A percentile compares a stretch with the other conserved stretches of the same genome.
These are phyloP conservation scores for Pholiota molesta DNA, from an alignment of 768 basidiomycete genomes.

Conservation along the genomic window DNA sequence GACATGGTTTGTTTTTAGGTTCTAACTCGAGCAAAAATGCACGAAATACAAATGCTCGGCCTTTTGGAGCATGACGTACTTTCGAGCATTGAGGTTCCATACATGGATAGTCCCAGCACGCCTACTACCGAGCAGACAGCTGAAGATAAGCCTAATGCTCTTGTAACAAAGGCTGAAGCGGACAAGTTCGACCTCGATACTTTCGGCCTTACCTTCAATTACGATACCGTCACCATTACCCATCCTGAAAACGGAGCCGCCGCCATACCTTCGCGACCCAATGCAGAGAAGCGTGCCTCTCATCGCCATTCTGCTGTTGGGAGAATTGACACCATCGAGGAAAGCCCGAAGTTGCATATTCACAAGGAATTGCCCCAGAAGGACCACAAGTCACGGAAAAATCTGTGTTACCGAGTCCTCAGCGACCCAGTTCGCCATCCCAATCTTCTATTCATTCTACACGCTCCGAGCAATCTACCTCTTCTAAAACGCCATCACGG, in stretches of 20 bases:
- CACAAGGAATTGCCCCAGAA: conserved; percentile 56
- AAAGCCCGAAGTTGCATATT: conserved; percentile 57
- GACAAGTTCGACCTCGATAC: conserved; percentile 76
- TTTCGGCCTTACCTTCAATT: conserved; percentile 53
- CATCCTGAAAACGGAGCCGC: conserved; percentile 31
- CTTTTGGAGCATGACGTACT: conserved; percentile 90
- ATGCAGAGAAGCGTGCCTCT: conserved; percentile 45
- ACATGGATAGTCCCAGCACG: conserved; percentile 47
- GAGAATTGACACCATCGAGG: conserved; percentile 68
- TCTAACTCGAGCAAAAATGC: conserved; percentile 96
- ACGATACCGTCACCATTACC: conserved; percentile 30
- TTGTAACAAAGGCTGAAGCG: conserved; percentile 56
- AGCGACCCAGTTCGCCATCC: conserved; percentile 64
- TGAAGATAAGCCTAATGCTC: conserved; percentile 34
- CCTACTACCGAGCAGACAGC: neutral
- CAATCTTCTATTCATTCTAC: conserved; percentile 65
- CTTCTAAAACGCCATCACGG: conserved; percentile 36
- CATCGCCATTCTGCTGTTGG: conserved; percentile 54
- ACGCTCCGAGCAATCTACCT: conserved; percentile 50
- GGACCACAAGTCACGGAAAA: conserved; percentile 27
- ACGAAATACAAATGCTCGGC: conserved; percentile 94
- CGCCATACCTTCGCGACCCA: conserved; percentile 45
- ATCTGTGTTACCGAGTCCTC: conserved; percentile 26
- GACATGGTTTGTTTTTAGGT: conserved; percentile 49
- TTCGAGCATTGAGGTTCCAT: conserved; percentile 87